phyloP scores from a whole-genome alignment of 257 asterid species.

The Leonotis leonurus region DNA sequence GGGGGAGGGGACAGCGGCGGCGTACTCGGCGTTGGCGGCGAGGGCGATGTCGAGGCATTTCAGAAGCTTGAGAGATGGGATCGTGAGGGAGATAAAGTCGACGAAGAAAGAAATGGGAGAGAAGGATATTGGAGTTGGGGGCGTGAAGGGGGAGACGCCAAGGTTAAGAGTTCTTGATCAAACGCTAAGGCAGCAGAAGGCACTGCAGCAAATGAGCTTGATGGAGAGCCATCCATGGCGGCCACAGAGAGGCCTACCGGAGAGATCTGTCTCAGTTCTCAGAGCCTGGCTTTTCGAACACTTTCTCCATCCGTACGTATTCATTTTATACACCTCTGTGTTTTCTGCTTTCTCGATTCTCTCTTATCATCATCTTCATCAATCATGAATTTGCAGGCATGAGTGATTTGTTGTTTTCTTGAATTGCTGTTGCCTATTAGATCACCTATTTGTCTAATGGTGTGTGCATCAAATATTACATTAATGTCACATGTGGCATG shows the following conservation, averaged over 20 bases:
- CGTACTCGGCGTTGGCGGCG: conserved; percentile 59
- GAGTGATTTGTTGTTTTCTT: not conserved
- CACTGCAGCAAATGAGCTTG: conserved; percentile 65
- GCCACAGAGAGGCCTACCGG: conserved; percentile 84
- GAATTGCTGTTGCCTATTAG: too few species aligned
- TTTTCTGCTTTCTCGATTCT: too few species aligned
- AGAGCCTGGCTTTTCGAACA: conserved; percentile 98
- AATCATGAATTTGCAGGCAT: too few species aligned
- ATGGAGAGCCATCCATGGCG: conserved; percentile 92
- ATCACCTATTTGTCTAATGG: too few species aligned
- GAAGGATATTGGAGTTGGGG: conserved; percentile 49
- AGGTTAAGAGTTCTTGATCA: conserved; percentile 65
- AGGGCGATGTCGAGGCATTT: conserved; percentile 91
- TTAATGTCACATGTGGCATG: too few species aligned
- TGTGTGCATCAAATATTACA: too few species aligned
- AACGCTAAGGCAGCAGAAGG: conserved; percentile 68
- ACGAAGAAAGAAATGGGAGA: conserved; percentile 66
- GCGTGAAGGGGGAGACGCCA: conserved; percentile 78
- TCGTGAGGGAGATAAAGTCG: conserved; percentile 47
- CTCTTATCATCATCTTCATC: too few species aligned
- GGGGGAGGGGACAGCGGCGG: conserved; percentile 67
- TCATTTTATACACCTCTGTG: too few species aligned
- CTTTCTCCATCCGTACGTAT: conserved; percentile 90
- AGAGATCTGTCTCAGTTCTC: conserved; percentile 61
- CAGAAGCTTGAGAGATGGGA: conserved; percentile 63